Evolutionary conservation across 1,284 basidiomycete genomes (phyloP).

Genomic region (Fomitopsis betulina): DNA sequence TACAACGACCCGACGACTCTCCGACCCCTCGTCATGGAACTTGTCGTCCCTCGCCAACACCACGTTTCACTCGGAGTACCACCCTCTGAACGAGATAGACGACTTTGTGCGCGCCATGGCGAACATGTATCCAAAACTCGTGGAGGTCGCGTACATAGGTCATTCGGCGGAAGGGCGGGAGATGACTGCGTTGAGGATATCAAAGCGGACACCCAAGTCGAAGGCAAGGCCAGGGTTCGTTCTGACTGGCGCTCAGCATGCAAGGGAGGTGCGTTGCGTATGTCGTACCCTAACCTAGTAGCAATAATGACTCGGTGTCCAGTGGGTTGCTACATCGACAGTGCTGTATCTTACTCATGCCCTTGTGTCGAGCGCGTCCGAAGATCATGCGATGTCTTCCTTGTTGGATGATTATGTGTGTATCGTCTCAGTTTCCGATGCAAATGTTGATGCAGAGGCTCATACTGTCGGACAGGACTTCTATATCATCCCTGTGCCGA

Average conservation of each 20-base stretch:
- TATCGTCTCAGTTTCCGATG: not conserved
- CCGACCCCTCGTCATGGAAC: slow-evolving; percentile 17
- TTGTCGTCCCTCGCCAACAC: slow-evolving; percentile 28
- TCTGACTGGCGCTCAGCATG: slow-evolving; percentile 76
- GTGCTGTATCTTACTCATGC: slow-evolving; percentile 73
- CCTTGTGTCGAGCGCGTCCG: slow-evolving; percentile 47
- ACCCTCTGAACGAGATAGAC: slow-evolving; percentile 49
- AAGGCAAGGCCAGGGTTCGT: slow-evolving; percentile 52
- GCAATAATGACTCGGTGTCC: not conserved
- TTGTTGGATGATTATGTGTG: slow-evolving; percentile 56
- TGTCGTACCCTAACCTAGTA: not conserved
- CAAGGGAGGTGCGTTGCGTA: slow-evolving; percentile 35
- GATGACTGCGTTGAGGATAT: slow-evolving; percentile 47
- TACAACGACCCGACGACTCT: not conserved
- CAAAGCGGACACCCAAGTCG: slow-evolving; percentile 20
- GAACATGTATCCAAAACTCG: slow-evolving; percentile 35
- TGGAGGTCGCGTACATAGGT: slow-evolving; percentile 41
- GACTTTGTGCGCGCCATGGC: slow-evolving; percentile 46
- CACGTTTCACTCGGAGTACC: slow-evolving; percentile 49
- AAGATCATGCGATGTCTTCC: slow-evolving; percentile 39
- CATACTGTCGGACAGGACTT: slow-evolving; percentile 44
- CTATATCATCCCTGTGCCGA: slow-evolving; percentile 75
- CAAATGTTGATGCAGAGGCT: not conserved
- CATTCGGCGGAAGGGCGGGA: slow-evolving; percentile 51
- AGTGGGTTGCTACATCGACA: slow-evolving; percentile 82